These are phyloP conservation scores for Colletotrichum sp. DNA, from an alignment of 2,329 filamentous ascomycete species.

Conservation along the genomic window DNA sequence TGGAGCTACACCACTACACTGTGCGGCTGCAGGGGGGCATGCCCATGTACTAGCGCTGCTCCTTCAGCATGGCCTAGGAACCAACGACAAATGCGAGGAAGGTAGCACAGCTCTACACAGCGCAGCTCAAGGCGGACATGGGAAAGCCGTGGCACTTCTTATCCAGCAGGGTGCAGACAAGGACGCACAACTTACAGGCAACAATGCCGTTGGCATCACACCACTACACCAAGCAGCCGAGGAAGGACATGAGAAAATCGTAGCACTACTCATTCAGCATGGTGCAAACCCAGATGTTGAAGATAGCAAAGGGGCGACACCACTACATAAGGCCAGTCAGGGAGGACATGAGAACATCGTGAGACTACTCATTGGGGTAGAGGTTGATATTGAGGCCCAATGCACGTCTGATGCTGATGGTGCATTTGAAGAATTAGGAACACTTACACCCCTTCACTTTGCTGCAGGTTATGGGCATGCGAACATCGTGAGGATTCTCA, in stretches of 20 bases:
- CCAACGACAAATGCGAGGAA: neutral
- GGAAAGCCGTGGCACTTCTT: accelerated
- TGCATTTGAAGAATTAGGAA: too few relatives aligned
- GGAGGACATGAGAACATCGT: neutral
- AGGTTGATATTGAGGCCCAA: neutral
- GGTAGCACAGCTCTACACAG: neutral
- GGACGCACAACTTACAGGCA: neutral
- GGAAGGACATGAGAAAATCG: neutral
- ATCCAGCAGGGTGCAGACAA: neutral
- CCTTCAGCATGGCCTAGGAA: neutral
- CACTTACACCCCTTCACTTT: accelerated
- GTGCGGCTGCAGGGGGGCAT: accelerated
- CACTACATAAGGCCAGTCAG: accelerated
- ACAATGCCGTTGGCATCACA: neutral
- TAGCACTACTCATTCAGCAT: neutral
- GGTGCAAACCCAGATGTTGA: neutral
- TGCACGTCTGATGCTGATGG: accelerated
- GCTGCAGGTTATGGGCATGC: accelerated
- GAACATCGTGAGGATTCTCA: neutral
- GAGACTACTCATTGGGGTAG: accelerated
- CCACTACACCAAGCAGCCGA: neutral
- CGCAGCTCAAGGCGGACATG: neutral
- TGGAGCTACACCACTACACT: neutral
- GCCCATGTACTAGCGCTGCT: neutral
- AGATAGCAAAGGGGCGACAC: accelerated